Conservation (phyloP, 2,329 filamentous ascomycete species). For the Diaporthe sp. region DNA sequence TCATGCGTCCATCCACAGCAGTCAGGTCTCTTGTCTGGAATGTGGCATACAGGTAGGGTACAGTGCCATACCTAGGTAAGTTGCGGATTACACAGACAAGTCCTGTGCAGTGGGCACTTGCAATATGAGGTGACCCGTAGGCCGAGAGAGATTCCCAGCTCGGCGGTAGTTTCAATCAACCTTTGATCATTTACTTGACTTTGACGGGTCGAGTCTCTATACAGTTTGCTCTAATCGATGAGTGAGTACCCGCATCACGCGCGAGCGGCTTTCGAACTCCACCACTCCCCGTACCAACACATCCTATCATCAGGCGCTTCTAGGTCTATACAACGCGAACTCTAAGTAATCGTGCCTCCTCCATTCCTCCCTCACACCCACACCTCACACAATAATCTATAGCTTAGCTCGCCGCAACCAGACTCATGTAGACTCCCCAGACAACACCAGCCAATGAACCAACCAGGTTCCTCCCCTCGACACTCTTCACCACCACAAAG, state of each 20-base stretch:
- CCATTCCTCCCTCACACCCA: neutral
- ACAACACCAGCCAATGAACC: slow-evolving; percentile 75
- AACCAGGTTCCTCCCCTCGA: slow-evolving; percentile 75
- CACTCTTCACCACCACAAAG: slow-evolving; percentile 73
- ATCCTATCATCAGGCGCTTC: neutral
- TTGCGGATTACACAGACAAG: too few relatives aligned
- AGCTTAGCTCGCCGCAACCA: slow-evolving; percentile 58
- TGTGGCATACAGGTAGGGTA: neutral
- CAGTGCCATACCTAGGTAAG: too few relatives aligned
- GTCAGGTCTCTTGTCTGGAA: neutral
- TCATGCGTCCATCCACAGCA: neutral
- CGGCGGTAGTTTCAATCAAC: too few relatives aligned
- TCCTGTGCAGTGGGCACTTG: neutral
- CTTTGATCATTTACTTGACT: neutral
- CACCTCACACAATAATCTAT: too few relatives aligned
- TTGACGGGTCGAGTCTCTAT: neutral
- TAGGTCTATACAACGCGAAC: neutral
- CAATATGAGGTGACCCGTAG: neutral
- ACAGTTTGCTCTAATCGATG: neutral
- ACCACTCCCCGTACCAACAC: neutral
- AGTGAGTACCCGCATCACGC: neutral
- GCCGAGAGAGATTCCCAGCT: neutral
- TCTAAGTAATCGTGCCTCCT: neutral
- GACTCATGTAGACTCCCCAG: slow-evolving; percentile 79
- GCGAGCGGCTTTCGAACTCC: neutral